Evolutionary conservation across 148 eudicot species (phyloP).

Genomic region (Silene latifolia): DNA sequence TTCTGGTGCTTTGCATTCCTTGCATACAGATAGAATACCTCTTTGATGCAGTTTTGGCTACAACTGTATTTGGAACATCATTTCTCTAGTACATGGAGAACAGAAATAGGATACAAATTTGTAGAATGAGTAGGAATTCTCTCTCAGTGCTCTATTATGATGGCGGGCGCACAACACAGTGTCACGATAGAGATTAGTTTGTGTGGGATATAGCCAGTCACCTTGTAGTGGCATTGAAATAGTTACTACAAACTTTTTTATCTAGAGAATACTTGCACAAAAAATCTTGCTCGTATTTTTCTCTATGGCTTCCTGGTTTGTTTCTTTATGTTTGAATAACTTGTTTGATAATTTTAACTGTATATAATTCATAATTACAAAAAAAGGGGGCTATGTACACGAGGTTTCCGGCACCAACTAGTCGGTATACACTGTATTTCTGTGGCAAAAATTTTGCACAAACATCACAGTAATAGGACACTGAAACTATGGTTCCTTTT

Average conservation of each 20-base stretch:
- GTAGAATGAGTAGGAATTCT: background rate
- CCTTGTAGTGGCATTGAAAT: background rate
- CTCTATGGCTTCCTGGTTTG: conserved; percentile 5
- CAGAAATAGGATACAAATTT: too few relatives aligned
- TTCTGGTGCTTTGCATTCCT: too few relatives aligned
- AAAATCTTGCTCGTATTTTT: conserved; percentile 16
- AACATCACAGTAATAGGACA: conserved; percentile 10
- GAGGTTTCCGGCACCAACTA: conserved; percentile 24
- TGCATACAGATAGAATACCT: too few relatives aligned
- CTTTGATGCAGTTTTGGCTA: too few relatives aligned
- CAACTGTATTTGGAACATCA: too few relatives aligned
- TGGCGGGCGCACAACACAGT: background rate
- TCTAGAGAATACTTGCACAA: background rate
- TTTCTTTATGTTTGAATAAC: conserved; percentile 18
- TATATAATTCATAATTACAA: conserved; percentile 25
- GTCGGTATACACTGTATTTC: conserved; percentile 19
- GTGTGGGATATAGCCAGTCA: background rate
- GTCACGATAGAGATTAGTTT: background rate
- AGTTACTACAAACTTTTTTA: background rate
- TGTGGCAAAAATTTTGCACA: conserved; percentile 20
- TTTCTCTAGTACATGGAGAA: too few relatives aligned
- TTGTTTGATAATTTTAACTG: conserved; percentile 15
- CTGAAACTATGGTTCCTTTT: background rate
- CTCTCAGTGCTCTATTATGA: background rate
- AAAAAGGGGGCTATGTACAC: conserved; percentile 25